Base-by-base conservation (phyloP, 1,139 yeast species). In the Zygosaccharomyces pseudobailii region DNA sequence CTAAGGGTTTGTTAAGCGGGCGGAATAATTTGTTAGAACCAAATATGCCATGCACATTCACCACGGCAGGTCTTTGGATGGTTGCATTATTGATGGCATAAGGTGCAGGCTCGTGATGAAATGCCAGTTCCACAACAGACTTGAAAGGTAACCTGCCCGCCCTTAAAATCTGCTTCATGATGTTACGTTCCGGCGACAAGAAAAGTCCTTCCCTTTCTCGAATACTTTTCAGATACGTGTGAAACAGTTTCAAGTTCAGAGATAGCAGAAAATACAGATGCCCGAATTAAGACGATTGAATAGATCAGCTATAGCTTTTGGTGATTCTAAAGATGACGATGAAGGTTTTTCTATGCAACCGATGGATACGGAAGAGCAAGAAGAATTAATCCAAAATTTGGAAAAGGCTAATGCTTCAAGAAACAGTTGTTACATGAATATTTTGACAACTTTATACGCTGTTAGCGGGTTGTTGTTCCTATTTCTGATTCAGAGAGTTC, bases 351-450 rank as follows among this genome's bases (percentile, higher is more conserved):
- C 46, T 10, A 48, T 49, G 22, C 47, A 49, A 6, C 66, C 67
- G 9, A 36, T 64, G 42, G 67, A 62, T 43, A 54, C 55, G 9
- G 62, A 59, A 19, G 68, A 63, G 24, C 68, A 64, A 46, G 67
- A 63, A 34, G 59, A 58, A 37, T 45, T 61, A 43, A 61, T 64
- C 25, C 52, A 55, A 39, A 52, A 43, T 22, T 55, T 63, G 24
- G 65, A 61, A 39, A 31, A 52, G 19, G 55, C 52, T 10, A 56
- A 59, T 42, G 40, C 42, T 28, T 19, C 45, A n/a, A 53, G 52
- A n/a, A 59, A 61, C 39, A 53, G 54, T 13, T 41, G 44, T 17
- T 54, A 49, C 34, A 49, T 60, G 20, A 57, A 55, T 30, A 22
- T 53, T 9, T 27, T 62, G 28, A 54, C 59, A 13, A 20, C 53